A percentile compares a stretch with the other conserved stretches of the same genome.
phyloP scores from a whole-genome alignment of 179 eudicot genomes.

The Silene noctiflora region DNA sequence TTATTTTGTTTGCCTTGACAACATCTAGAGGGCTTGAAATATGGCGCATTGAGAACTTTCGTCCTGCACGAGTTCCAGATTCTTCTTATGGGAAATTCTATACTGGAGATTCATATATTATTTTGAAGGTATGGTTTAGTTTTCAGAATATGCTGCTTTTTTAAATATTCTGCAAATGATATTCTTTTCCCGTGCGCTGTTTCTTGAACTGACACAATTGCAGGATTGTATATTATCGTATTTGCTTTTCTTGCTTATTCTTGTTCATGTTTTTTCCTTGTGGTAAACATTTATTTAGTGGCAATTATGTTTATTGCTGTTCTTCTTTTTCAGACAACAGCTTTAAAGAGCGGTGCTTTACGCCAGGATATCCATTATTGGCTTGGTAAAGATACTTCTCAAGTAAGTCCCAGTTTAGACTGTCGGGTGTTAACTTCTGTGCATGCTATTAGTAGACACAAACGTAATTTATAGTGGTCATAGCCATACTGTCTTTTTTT shows the following conservation, averaged over 20 bases:
- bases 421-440: background rate
- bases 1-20: conserved; percentile 48
- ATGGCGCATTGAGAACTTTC: conserved; percentile 88
- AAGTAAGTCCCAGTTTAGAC: conserved; percentile 45
- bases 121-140: conserved; percentile 59
- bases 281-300: background rate
- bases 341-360: conserved; percentile 70
- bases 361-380: conserved; percentile 91
- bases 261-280: background rate
- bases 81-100: conserved; percentile 82
- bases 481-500: background rate
- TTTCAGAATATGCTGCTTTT: background rate
- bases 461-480: background rate
- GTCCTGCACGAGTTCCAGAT: conserved; percentile 61
- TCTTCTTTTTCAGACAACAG: conserved; percentile 61
- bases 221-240: background rate
- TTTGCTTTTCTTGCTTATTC: conserved; percentile 6
- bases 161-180: background rate
- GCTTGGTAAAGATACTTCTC: conserved; percentile 96
- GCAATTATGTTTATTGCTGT: background rate
- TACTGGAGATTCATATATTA: conserved; percentile 75
- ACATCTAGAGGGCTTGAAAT: conserved; percentile 75
- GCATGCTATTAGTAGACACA: background rate
- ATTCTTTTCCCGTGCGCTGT: background rate
- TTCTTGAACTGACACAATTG: background rate